Evolutionary conservation across 2,329 filamentous ascomycete genomes (phyloP).

Genomic region (Ophiocordyceps robertsii): DNA sequence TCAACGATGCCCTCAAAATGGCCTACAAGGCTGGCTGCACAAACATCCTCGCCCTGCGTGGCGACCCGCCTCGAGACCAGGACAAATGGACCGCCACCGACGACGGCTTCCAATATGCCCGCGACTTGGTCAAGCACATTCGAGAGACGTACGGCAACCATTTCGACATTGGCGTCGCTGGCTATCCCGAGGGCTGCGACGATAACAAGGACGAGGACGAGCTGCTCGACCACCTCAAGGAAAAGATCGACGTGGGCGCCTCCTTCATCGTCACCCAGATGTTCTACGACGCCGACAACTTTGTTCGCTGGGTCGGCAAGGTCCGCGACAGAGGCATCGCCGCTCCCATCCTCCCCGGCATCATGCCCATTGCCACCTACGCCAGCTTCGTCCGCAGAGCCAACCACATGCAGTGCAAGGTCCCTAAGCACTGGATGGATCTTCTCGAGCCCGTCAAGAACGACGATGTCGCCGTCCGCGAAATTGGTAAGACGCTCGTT

Average conservation of each 20-base stretch:
- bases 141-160: conserved; percentile 55
- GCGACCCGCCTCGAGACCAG: conserved; percentile 85
- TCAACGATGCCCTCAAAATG: conserved; percentile 74
- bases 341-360: conserved; percentile 72
- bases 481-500: conserved; percentile 76
- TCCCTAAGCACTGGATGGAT: conserved; percentile 70
- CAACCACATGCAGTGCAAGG: conserved; percentile 77
- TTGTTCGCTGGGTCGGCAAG: conserved; percentile 78
- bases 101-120: conserved; percentile 80
- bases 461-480: conserved; percentile 83
- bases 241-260: conserved; percentile 90
- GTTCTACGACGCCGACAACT: conserved; percentile 98
- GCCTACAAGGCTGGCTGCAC: conserved; percentile 94
- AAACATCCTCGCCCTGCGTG: conserved; percentile 87
- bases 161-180: conserved; percentile 95
- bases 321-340: conserved; percentile 75
- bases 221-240: conserved; percentile 84
- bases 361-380: conserved; percentile 86
- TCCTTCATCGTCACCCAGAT: conserved; percentile 96
- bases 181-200: conserved; percentile 90
- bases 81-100: conserved; percentile 87
- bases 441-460: conserved; percentile 89
- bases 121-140: conserved; percentile 80
- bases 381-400: conserved; percentile 82
- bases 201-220: conserved; percentile 79